Evolutionary conservation across 371 early-diverging fungal genomes (phyloP).

Genomic region (Apophysomyces variabilis): DNA sequence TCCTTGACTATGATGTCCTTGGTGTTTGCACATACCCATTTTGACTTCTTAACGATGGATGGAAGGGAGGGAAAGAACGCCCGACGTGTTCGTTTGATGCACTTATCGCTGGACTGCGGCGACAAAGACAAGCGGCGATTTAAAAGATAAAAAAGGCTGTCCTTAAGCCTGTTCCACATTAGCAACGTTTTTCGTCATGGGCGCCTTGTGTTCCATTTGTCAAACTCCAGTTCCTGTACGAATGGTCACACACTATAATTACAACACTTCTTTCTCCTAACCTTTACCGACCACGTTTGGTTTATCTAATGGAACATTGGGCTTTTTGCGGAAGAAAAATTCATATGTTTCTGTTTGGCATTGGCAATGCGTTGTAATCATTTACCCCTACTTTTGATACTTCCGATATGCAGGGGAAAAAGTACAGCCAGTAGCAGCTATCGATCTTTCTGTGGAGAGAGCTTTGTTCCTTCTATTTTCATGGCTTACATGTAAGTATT

Average conservation of each 20-base stretch:
- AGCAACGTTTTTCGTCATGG: background rate
- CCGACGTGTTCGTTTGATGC: conserved; percentile 7
- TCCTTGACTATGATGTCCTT: conserved; percentile 3
- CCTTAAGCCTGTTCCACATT: background rate
- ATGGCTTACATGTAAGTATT: no score
- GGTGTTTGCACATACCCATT: conserved; percentile 27
- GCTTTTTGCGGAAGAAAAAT: no score
- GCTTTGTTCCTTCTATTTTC: no score
- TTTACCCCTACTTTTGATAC: background rate
- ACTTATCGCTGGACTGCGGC: conserved; percentile 12
- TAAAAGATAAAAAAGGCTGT: conserved; percentile 1
- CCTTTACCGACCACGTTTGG: background rate
- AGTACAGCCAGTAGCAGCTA: no score
- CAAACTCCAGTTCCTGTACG: background rate
- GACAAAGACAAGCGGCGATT: conserved; percentile 5
- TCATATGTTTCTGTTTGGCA: no score
- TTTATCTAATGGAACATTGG: no score
- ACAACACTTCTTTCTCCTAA: background rate
- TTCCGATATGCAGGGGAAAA: no score
- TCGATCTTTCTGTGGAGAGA: no score
- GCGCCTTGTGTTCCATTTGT: background rate
- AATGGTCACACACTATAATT: background rate
- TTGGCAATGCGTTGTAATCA: background rate
- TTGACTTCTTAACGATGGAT: conserved; percentile 19
- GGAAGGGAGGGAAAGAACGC: conserved; percentile 15